Percentiles rank a stretch among this genome's conserved stretches.
Conservation (phyloP, 805 yeast species). For the Wickerhamomyces xylosicus region DNA sequence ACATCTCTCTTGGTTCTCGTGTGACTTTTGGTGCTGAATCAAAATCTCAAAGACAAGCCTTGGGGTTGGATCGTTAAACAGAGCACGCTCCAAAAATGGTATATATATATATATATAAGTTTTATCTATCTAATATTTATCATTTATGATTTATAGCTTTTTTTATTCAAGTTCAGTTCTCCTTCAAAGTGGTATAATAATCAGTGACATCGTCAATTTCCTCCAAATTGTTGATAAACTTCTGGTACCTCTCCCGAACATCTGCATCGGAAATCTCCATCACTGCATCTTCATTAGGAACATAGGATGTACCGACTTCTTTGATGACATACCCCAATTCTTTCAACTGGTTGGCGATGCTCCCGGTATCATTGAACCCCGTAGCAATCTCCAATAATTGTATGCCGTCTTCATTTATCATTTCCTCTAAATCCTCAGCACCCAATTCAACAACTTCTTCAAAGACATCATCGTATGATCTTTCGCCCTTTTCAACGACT, state of each 20-base stretch:
- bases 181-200: slow-evolving; percentile 59
- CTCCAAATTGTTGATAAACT: slow-evolving; percentile 52
- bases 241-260: slow-evolving; percentile 38
- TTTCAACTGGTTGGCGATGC: slow-evolving; percentile 48
- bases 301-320: slow-evolving; percentile 63
- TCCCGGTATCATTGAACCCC: slow-evolving; percentile 52
- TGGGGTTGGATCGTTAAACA: too few relatives aligned
- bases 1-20: slow-evolving; percentile 40
- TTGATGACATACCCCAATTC: slow-evolving; percentile 40
- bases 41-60: slow-evolving; percentile 42
- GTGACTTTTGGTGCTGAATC: slow-evolving; percentile 41
- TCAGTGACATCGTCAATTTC: slow-evolving; percentile 80
- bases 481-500: slow-evolving; percentile 32
- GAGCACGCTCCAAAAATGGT: too few relatives aligned
- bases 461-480: slow-evolving; percentile 51
- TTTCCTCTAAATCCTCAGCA: slow-evolving; percentile 66
- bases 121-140: too few relatives aligned
- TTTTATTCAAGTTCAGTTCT: slow-evolving; percentile 9
- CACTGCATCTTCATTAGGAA: slow-evolving; percentile 50
- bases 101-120: slow-evolving; percentile 2
- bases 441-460: slow-evolving; percentile 67
- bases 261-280: slow-evolving; percentile 47
- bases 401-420: slow-evolving; percentile 16
- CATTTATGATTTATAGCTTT: background rate
- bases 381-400: slow-evolving; percentile 42